These are phyloP conservation scores for Hevea brasiliensis DNA, from an alignment of 345 rosid genomes.

Conservation along the genomic window DNA sequence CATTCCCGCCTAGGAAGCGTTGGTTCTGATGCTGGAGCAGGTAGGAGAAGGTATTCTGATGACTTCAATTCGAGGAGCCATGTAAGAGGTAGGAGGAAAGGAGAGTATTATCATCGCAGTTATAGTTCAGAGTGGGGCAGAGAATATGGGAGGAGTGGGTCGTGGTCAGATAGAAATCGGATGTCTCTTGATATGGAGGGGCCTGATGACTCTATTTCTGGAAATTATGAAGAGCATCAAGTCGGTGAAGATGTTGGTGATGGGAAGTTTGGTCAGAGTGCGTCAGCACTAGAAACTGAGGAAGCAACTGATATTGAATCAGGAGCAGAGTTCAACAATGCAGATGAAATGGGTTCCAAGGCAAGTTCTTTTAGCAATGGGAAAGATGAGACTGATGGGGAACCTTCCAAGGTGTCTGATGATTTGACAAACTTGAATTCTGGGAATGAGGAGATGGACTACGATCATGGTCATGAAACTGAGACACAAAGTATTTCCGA, in stretches of 20 bases:
- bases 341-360: conserved; percentile 56
- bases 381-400: conserved; percentile 49
- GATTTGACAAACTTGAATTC: conserved; percentile 33
- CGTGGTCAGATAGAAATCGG: conserved; percentile 68
- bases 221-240: conserved; percentile 56
- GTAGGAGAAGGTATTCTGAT: conserved; percentile 65
- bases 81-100: conserved; percentile 64
- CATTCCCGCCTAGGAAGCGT: conserved; percentile 53
- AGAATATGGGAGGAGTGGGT: conserved; percentile 66
- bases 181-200: conserved; percentile 51
- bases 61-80: conserved; percentile 54
- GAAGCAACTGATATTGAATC: conserved; percentile 55
- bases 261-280: conserved; percentile 48
- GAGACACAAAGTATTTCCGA: conserved; percentile 43
- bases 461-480: conserved; percentile 30
- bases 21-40: conserved; percentile 40
- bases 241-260: too few relatives aligned
- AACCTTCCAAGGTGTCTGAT: conserved; percentile 46
- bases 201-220: conserved; percentile 52
- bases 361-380: conserved; percentile 46
- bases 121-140: conserved; percentile 61
- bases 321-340: conserved; percentile 40
- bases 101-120: conserved; percentile 46
- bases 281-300: conserved; percentile 43
- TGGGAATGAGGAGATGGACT: conserved; percentile 46